Percentiles rank a stretch among this genome's conserved stretches.
phyloP scores from a whole-genome alignment of 1,139 yeast genomes.

The Blastobotrys illinoisensis region DNA sequence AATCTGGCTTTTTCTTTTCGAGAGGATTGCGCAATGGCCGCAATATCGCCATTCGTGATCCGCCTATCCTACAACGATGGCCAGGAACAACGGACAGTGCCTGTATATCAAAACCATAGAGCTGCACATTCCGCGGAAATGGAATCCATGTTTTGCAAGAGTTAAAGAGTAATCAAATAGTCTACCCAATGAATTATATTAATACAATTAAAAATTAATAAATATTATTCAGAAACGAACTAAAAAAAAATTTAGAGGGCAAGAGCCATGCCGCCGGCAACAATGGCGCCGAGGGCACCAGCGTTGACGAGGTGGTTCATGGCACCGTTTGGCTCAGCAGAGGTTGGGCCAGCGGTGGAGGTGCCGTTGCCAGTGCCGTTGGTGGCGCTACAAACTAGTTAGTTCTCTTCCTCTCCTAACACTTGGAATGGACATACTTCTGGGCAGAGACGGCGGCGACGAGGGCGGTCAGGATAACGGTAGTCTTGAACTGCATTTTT shows the following conservation, averaged over 20 bases:
- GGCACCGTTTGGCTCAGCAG: slow-evolving; percentile 41
- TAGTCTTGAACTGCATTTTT: slow-evolving; percentile 56
- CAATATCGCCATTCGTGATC: too few relatives aligned
- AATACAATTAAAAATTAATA: slow-evolving; percentile 3
- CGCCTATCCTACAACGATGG: too few relatives aligned
- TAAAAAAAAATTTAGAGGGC: slow-evolving; percentile 42
- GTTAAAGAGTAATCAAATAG: neutral
- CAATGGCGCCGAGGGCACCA: slow-evolving; percentile 67
- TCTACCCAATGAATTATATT: slow-evolving; percentile 1
- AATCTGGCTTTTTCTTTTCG: too few relatives aligned
- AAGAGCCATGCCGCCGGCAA: slow-evolving; percentile 69
- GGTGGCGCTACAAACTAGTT: slow-evolving; percentile 8
- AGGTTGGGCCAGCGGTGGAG: slow-evolving; percentile 34
- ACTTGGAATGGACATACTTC: too few relatives aligned
- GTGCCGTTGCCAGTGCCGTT: slow-evolving; percentile 19
- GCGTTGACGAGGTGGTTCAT: slow-evolving; percentile 49
- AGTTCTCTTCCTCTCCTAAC: slow-evolving; percentile 1
- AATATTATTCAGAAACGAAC: slow-evolving; percentile 1
- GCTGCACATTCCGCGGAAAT: too few relatives aligned
- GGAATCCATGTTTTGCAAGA: too few relatives aligned
- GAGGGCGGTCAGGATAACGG: slow-evolving; percentile 42
- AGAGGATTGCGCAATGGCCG: too few relatives aligned
- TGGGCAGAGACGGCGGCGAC: slow-evolving; percentile 43
- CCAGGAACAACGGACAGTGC: too few relatives aligned
- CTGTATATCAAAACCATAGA: too few relatives aligned